These are phyloP conservation scores for Craterostigma plantagineum DNA, from an alignment of 257 asterid genomes.

Conservation along the genomic window DNA sequence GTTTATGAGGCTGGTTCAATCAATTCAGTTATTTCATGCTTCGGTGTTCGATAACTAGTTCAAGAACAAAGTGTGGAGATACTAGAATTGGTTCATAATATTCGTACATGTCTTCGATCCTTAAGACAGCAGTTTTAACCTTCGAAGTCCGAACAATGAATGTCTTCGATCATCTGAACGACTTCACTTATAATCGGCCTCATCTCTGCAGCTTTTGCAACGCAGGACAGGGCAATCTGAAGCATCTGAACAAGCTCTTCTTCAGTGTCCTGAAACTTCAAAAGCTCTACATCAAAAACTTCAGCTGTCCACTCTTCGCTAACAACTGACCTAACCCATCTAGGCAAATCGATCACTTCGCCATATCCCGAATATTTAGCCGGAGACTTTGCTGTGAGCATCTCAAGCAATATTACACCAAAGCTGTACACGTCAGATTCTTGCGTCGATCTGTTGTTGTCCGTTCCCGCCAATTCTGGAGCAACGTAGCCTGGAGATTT, in stretches of 20 bases:
- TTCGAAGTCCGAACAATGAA: background rate
- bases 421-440: conserved; percentile 85
- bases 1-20: too few relatives aligned
- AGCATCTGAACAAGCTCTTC: conserved; percentile 97
- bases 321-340: conserved; percentile 89
- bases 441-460: conserved; percentile 28
- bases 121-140: background rate
- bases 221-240: conserved; percentile 76
- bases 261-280: conserved; percentile 37
- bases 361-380: conserved; percentile 35
- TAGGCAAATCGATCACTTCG: conserved; percentile 62
- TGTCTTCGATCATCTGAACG: conserved; percentile 14
- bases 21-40: too few relatives aligned
- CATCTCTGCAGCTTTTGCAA: conserved; percentile 37
- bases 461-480: conserved; percentile 64
- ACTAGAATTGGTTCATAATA: too few relatives aligned
- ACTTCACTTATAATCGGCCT: conserved; percentile 66
- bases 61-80: too few relatives aligned
- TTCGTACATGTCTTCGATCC: background rate
- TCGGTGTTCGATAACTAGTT: too few relatives aligned
- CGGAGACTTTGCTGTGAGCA: conserved; percentile 81
- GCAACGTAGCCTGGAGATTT: conserved; percentile 73
- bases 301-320: conserved; percentile 98
- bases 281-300: conserved; percentile 66
- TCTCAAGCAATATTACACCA: conserved; percentile 72